Evolutionary conservation across 257 asterid species (phyloP).

Genomic region (Salvia hispanica): DNA sequence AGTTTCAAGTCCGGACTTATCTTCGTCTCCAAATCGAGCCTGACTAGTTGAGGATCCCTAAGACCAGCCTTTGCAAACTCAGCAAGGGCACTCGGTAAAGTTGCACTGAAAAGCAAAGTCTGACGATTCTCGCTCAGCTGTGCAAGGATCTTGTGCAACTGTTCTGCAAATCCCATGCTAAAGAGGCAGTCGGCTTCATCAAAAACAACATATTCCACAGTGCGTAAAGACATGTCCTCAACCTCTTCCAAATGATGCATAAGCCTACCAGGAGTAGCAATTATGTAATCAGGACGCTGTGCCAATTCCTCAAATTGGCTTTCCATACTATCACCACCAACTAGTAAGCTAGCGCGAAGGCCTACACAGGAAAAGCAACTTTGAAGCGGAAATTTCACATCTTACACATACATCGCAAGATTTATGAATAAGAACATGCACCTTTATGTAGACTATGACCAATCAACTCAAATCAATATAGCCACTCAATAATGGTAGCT

Average conservation of each 20-base stretch:
- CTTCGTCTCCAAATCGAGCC: constrained; percentile 91
- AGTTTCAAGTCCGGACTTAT: constrained; percentile 89
- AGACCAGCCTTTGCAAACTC: constrained; percentile 98
- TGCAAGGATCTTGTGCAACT: constrained; percentile 68
- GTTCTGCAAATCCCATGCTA: constrained; percentile 94
- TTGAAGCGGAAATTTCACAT: neutral
- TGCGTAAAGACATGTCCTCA: constrained; percentile 90
- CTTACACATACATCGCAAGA: neutral
- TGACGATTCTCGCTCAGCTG: constrained; percentile 87
- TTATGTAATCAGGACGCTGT: constrained; percentile 83
- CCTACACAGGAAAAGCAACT: constrained; percentile 48
- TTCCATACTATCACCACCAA: constrained; percentile 99
- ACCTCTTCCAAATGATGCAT: constrained; percentile 93
- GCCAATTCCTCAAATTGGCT: constrained; percentile 94
- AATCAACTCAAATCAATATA: neutral
- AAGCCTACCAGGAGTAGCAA: constrained; percentile 96
- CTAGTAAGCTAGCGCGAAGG: constrained; percentile 80
- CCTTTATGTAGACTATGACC: neutral
- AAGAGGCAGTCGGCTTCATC: constrained; percentile 98
- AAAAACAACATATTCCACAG: constrained; percentile 87
- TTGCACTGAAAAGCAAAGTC: constrained; percentile 92
- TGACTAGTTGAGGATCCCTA: constrained; percentile 87
- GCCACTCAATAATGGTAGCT: neutral
- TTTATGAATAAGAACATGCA: too few species aligned
- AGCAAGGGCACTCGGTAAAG: constrained; percentile 93